A percentile compares a stretch with the other conserved stretches of the same genome.
phyloP scores from a whole-genome alignment of 2,329 filamentous ascomycete species.

The Hypoxylon sp. region DNA sequence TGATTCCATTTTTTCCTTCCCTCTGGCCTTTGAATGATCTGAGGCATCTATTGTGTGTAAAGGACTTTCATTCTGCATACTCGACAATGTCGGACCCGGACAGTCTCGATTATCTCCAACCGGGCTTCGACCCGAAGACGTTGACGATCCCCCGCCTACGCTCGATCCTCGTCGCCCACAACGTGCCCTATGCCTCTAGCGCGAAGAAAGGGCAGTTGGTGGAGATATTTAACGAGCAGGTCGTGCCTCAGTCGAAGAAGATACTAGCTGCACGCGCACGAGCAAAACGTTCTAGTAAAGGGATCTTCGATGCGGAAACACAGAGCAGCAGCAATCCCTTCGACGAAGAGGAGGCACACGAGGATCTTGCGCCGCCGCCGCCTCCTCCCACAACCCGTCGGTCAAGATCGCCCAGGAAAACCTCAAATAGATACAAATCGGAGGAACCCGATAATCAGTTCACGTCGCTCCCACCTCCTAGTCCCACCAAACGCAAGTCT shows the following conservation, averaged over 20 bases:
- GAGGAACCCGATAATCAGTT: slow-evolving; percentile 60
- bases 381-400: slow-evolving; percentile 62
- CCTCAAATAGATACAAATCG: slow-evolving; percentile 64
- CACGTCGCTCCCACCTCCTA: slow-evolving; percentile 55
- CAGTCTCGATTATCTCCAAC: slow-evolving; percentile 81
- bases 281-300: slow-evolving; percentile 86
- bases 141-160: slow-evolving; percentile 90
- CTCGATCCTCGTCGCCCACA: slow-evolving; percentile 90
- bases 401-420: slow-evolving; percentile 67
- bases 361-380: slow-evolving; percentile 63
- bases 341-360: slow-evolving; percentile 71
- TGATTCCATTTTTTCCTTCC: background rate
- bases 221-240: slow-evolving; percentile 81
- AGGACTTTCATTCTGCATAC: background rate
- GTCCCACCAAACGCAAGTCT: slow-evolving; percentile 66
- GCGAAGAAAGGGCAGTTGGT: slow-evolving; percentile 94
- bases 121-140: slow-evolving; percentile 84
- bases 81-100: slow-evolving; percentile 73
- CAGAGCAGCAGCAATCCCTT: slow-evolving; percentile 72
- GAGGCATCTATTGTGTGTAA: background rate
- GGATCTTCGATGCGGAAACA: slow-evolving; percentile 78
- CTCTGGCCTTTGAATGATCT: background rate
- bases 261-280: slow-evolving; percentile 79
- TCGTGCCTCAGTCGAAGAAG: slow-evolving; percentile 81
- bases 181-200: slow-evolving; percentile 84